Percentiles rank a stretch among this genome's conserved stretches.
phyloP scores from a whole-genome alignment of 495 filamentous ascomycete species.

The Ascobolus immersus region DNA sequence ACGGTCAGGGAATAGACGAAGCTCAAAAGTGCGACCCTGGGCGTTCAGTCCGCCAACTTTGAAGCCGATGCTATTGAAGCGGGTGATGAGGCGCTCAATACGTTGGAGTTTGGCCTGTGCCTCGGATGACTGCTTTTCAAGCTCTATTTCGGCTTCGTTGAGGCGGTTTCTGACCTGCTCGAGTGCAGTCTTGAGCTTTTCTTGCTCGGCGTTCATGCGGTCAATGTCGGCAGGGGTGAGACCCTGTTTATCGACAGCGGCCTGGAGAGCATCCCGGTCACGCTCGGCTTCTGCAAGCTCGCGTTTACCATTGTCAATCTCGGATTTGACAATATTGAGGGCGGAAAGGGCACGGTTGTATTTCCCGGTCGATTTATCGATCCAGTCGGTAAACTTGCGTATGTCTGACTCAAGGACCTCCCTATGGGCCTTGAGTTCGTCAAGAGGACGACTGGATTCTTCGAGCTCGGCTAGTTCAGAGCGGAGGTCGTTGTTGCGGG shows the following conservation, averaged over 20 bases:
- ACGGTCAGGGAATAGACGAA: slow-evolving; percentile 39
- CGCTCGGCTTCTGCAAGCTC: slow-evolving; percentile 59
- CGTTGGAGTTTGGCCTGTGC: slow-evolving; percentile 65
- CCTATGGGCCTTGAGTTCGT: slow-evolving; percentile 57
- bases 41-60: slow-evolving; percentile 84
- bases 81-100: slow-evolving; percentile 58
- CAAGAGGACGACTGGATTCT: slow-evolving; percentile 56
- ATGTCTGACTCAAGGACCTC: slow-evolving; percentile 74
- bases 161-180: slow-evolving; percentile 38
- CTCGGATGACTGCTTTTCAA: slow-evolving; percentile 60
- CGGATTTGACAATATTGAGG: slow-evolving; percentile 37
- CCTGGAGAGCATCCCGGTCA: slow-evolving; percentile 53
- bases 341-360: slow-evolving; percentile 22
- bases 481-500: slow-evolving; percentile 47
- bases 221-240: slow-evolving; percentile 95
- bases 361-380: slow-evolving; percentile 58
- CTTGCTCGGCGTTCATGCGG: slow-evolving; percentile 86
- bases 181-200: slow-evolving; percentile 64
- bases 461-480: slow-evolving; percentile 73
- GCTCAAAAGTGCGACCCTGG: slow-evolving; percentile 58
- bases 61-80: slow-evolving; percentile 81
- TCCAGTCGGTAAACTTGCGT: slow-evolving; percentile 79
- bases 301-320: slow-evolving; percentile 47
- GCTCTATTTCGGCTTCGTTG: slow-evolving; percentile 56
- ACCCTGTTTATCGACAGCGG: slow-evolving; percentile 67